These are phyloP conservation scores for Fusarium fracticaudum DNA, from an alignment of 2,329 filamentous ascomycete species.

Conservation along the genomic window DNA sequence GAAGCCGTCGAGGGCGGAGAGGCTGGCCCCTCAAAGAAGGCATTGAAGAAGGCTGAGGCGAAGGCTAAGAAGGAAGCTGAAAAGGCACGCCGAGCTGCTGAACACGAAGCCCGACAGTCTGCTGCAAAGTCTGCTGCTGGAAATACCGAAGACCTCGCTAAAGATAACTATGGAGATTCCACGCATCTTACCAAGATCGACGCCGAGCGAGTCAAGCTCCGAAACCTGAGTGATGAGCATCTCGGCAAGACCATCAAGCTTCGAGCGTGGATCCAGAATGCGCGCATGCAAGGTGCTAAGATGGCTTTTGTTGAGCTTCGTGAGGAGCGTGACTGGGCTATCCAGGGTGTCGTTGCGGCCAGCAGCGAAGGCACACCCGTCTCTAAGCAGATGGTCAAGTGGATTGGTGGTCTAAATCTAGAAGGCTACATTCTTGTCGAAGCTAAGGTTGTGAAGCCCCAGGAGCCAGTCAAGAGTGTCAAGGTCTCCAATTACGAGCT, in stretches of 20 bases:
- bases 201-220: conserved; percentile 67
- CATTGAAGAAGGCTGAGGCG: conserved; percentile 82
- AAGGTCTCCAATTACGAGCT: conserved; percentile 84
- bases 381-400: conserved; percentile 94
- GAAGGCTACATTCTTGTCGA: conserved; percentile 88
- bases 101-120: conserved; percentile 77
- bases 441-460: conserved; percentile 81
- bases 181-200: conserved; percentile 67
- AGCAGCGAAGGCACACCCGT: conserved; percentile 72
- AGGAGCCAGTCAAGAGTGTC: conserved; percentile 89
- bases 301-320: conserved; percentile 90
- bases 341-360: conserved; percentile 82
- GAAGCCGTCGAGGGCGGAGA: conserved; percentile 32
- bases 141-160: conserved; percentile 73
- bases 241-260: conserved; percentile 78
- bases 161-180: conserved; percentile 82
- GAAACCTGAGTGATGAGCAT: conserved; percentile 70
- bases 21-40: conserved; percentile 64
- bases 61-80: conserved; percentile 90
- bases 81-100: conserved; percentile 78
- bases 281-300: conserved; percentile 88
- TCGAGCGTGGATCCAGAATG: conserved; percentile 86
- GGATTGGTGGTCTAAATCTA: conserved; percentile 75
- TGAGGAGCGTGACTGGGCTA: conserved; percentile 76
- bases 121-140: conserved; percentile 73